Percentiles rank a stretch among this genome's conserved stretches.
These are phyloP conservation scores for Ophiostoma ulmi DNA, from an alignment of 2,329 filamentous ascomycete species.

Conservation along the genomic window DNA sequence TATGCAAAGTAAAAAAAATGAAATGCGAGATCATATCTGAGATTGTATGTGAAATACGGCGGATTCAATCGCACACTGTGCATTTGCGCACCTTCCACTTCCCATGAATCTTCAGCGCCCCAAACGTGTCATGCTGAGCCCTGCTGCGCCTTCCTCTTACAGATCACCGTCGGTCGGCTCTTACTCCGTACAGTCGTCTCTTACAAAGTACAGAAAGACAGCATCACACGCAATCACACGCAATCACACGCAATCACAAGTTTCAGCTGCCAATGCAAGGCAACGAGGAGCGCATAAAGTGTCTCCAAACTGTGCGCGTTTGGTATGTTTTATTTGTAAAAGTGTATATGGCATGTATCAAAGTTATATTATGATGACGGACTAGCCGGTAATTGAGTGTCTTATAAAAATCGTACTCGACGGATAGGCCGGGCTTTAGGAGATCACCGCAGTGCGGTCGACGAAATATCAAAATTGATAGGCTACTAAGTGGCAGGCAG, in stretches of 20 bases:
- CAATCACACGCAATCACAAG: background rate
- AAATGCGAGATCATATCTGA: background rate
- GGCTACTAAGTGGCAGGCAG: too few relatives aligned
- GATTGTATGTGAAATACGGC: background rate
- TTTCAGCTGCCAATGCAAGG: background rate
- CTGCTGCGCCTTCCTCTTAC: slow-evolving; percentile 7
- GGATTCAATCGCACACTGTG: background rate
- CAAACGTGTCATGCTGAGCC: background rate
- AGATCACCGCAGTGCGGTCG: background rate
- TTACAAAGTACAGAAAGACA: background rate
- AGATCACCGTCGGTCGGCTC: background rate
- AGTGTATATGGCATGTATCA: background rate
- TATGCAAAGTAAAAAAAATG: background rate
- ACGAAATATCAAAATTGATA: background rate
- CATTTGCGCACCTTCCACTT: background rate
- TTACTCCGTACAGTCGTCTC: background rate
- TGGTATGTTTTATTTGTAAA: background rate
- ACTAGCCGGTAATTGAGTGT: background rate
- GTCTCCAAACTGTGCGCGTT: background rate
- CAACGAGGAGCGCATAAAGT: background rate
- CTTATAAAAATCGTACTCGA: background rate
- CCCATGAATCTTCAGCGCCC: slow-evolving; percentile 5
- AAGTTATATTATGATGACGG: background rate
- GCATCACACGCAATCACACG: background rate
- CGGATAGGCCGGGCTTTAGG: background rate